These are phyloP conservation scores for Trichothecium sympodiale DNA, from an alignment of 2,329 filamentous ascomycete species.

Conservation along the genomic window DNA sequence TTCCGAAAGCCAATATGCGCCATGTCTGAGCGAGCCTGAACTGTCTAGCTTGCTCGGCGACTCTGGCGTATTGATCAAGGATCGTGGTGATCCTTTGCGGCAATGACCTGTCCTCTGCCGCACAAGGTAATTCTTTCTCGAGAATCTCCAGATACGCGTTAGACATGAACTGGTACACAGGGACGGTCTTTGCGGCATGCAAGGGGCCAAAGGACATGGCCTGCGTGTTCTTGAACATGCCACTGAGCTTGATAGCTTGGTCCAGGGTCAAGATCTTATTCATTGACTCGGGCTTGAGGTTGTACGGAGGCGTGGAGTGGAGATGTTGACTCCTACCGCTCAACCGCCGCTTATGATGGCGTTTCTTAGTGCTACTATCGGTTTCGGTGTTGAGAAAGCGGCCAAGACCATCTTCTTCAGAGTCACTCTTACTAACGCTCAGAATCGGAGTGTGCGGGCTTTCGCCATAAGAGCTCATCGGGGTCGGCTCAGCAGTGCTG, in stretches of 20 bases:
- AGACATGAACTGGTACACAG: constrained; percentile 45
- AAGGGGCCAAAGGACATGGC: constrained; percentile 50
- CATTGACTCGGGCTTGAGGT: constrained; percentile 18
- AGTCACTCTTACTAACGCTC: constrained; percentile 50
- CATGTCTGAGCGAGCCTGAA: constrained; percentile 55
- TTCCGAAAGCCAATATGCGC: constrained; percentile 47
- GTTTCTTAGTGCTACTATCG: constrained; percentile 31
- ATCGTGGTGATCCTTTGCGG: constrained; percentile 37
- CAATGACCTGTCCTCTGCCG: constrained; percentile 24
- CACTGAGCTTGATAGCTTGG: constrained; percentile 46
- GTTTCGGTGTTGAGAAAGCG: constrained; percentile 50
- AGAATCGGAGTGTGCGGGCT: constrained; percentile 38
- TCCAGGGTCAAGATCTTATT: constrained; percentile 40
- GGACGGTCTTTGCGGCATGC: constrained; percentile 37
- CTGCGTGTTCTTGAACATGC: constrained; percentile 47
- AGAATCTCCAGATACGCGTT: constrained; percentile 45
- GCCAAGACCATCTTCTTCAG: constrained; percentile 46
- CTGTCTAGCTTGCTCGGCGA: constrained; percentile 44
- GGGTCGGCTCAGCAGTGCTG: constrained; percentile 17
- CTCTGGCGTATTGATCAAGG: constrained; percentile 44
- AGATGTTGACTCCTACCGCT: constrained; percentile 39
- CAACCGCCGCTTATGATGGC: constrained; percentile 26
- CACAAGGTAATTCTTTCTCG: constrained; percentile 32
- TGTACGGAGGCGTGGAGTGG: constrained; percentile 38
- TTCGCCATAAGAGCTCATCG: constrained; percentile 31